Evolutionary conservation across 192 early-diverging fungal genomes (phyloP).

Genomic region (Podila horticola): DNA sequence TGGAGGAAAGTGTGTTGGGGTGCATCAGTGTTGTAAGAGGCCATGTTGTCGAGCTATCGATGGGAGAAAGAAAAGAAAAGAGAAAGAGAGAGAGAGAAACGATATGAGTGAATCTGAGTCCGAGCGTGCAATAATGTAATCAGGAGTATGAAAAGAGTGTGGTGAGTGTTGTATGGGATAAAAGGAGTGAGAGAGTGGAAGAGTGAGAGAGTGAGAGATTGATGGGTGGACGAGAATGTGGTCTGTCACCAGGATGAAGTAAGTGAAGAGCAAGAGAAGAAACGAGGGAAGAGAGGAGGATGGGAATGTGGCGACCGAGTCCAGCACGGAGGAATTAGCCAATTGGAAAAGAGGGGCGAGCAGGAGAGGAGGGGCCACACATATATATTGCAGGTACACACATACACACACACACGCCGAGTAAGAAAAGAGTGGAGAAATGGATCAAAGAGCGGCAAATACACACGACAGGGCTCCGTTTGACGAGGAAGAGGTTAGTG

Average conservation of each 20-base stretch:
- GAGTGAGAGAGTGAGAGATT: not conserved
- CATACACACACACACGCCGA: too few relatives aligned
- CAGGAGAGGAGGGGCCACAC: too few relatives aligned
- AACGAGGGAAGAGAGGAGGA: not conserved
- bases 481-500: too few relatives aligned
- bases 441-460: not conserved
- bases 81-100: not conserved
- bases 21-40: not conserved
- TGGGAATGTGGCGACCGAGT: too few relatives aligned
- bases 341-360: too few relatives aligned
- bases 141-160: not conserved
- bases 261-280: not conserved
- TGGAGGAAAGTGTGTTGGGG: not conserved
- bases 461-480: too few relatives aligned
- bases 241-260: too few relatives aligned
- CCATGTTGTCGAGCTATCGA: constrained; percentile 4
- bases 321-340: too few relatives aligned
- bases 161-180: too few relatives aligned
- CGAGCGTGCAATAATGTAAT: not conserved
- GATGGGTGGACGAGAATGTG: too few relatives aligned
- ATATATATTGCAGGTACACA: too few relatives aligned
- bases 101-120: too few relatives aligned
- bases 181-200: not conserved
- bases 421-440: not conserved
- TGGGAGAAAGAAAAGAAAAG: not conserved